These are phyloP conservation scores for Candida tropicalis DNA, from an alignment of 1,139 yeast species.

Conservation along the genomic window DNA sequence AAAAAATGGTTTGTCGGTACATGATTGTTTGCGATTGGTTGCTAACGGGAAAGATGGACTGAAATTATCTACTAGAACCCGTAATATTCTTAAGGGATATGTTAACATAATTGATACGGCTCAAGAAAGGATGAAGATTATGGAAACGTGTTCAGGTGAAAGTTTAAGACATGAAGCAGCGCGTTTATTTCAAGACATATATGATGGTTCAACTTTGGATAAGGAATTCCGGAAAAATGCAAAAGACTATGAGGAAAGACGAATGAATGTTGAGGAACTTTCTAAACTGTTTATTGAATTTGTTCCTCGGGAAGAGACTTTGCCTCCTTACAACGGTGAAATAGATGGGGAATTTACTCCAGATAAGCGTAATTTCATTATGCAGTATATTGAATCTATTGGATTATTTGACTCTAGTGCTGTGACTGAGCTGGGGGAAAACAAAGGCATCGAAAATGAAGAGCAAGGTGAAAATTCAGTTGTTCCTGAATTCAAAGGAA, in stretches of 20 bases:
- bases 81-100: slow-evolving; percentile 6
- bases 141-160: slow-evolving; percentile 8
- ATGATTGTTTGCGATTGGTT: slow-evolving; percentile 10
- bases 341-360: slow-evolving; percentile 17
- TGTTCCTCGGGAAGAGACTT: slow-evolving; percentile 54
- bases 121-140: slow-evolving; percentile 16
- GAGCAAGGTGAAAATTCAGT: slow-evolving; percentile 22
- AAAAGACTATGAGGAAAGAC: slow-evolving; percentile 25
- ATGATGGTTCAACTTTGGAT: slow-evolving; percentile 31
- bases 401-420: slow-evolving; percentile 52
- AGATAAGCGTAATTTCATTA: slow-evolving; percentile 37
- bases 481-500: slow-evolving; percentile 20
- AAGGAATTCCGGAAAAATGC: too few relatives aligned
- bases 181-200: slow-evolving; percentile 29
- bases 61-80: slow-evolving; percentile 8
- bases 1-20: slow-evolving; percentile 1
- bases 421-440: slow-evolving; percentile 19
- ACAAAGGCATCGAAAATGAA: slow-evolving; percentile 13
- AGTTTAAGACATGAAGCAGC: slow-evolving; percentile 8
- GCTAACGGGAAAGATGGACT: background rate
- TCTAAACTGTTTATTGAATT: slow-evolving; percentile 43
- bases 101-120: slow-evolving; percentile 21
- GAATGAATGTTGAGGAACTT: slow-evolving; percentile 48
- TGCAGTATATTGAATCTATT: slow-evolving; percentile 60
- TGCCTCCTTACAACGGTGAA: slow-evolving; percentile 44